Percentiles rank a stretch among this genome's conserved stretches.
Evolutionary conservation across 2,329 filamentous ascomycete species (phyloP).

Genomic region (Trichoderma aggressivum): DNA sequence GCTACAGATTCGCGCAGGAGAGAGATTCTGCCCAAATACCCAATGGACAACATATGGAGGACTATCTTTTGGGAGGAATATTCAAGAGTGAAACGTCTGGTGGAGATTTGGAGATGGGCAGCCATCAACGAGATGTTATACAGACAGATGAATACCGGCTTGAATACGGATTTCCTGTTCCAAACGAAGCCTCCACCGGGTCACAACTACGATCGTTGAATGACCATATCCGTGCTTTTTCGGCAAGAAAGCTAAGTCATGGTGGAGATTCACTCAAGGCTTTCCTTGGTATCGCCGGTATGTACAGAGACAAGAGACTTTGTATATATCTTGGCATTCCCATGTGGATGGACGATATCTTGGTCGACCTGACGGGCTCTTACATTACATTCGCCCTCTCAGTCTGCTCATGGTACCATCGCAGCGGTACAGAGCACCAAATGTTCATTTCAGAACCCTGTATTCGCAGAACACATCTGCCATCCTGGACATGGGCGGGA

Average conservation of each 20-base stretch:
- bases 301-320: conserved; percentile 10
- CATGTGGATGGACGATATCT: conserved; percentile 13
- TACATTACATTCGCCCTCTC: conserved; percentile 14
- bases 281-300: conserved; percentile 16
- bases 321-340: conserved; percentile 16
- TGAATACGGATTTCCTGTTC: conserved; percentile 7
- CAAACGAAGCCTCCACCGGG: background rate
- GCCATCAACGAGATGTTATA: background rate
- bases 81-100: conserved; percentile 6
- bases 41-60: conserved; percentile 7
- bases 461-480: conserved; percentile 8
- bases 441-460: conserved; percentile 10
- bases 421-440: background rate
- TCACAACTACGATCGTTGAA: background rate
- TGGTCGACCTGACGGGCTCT: conserved; percentile 2
- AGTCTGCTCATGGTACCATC: conserved; percentile 18
- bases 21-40: background rate
- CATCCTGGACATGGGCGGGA: conserved; percentile 18
- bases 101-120: background rate
- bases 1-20: background rate
- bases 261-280: conserved; percentile 8
- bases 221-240: conserved; percentile 18
- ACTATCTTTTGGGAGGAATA: conserved; percentile 6
- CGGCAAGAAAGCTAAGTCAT: background rate
- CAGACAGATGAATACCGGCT: conserved; percentile 8